Percentiles rank a stretch among this genome's conserved stretches.
These are phyloP conservation scores for Penicillium sp. DNA, from an alignment of 2,329 filamentous ascomycete genomes.

Conservation along the genomic window DNA sequence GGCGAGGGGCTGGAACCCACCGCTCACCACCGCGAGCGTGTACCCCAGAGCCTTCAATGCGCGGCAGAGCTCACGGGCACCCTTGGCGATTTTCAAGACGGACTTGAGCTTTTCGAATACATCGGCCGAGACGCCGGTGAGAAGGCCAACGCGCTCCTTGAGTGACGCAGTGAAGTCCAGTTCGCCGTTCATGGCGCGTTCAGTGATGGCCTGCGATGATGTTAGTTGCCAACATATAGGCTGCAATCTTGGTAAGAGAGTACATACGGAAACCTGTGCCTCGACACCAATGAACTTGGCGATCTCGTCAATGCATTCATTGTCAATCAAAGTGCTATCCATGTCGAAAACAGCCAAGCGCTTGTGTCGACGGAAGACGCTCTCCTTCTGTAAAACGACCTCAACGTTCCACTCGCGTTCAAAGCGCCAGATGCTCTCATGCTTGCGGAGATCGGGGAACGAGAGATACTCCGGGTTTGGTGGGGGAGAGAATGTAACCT, in stretches of 20 bases:
- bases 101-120: constrained; percentile 77
- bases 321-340: constrained; percentile 95
- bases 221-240: constrained; percentile 6
- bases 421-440: constrained; percentile 79
- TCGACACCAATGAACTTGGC: constrained; percentile 81
- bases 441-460: constrained; percentile 69
- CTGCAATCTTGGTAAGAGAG: not conserved
- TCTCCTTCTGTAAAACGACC: constrained; percentile 72
- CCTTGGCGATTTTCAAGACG: constrained; percentile 76
- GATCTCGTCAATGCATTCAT: constrained; percentile 96
- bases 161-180: constrained; percentile 86
- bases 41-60: constrained; percentile 76
- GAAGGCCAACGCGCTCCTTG: constrained; percentile 72
- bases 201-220: constrained; percentile 68
- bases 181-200: constrained; percentile 92
- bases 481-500: constrained; percentile 53
- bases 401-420: constrained; percentile 89
- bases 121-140: constrained; percentile 74
- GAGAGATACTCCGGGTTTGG: constrained; percentile 50
- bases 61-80: constrained; percentile 70
- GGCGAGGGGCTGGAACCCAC: constrained; percentile 87
- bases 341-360: constrained; percentile 95
- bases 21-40: constrained; percentile 86
- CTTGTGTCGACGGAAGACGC: constrained; percentile 73
- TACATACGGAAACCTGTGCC: constrained; percentile 66